Base-by-base conservation (phyloP, 1,284 basidiomycete species). In the Ustilago crameri region DNA sequence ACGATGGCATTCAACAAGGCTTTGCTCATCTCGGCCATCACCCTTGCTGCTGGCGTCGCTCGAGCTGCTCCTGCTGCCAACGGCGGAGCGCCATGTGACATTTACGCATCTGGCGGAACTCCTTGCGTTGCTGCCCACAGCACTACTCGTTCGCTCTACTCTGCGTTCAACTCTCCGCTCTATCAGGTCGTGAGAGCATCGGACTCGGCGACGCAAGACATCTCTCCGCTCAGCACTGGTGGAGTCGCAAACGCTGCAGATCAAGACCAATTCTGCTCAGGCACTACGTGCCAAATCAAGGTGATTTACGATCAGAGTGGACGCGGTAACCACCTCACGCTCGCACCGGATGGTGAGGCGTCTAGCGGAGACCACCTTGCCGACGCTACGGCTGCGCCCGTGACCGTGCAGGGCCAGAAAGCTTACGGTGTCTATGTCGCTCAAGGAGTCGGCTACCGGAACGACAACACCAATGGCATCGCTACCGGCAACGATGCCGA, bases 101-200 rank as follows among this genome's bases (percentile, higher is more conserved):
- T 66, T 34, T 66, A 66, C 52, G 56, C 63, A 12, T 15, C 47
- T 0, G 63, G 56, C 22, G 30, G 37, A 15, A 59, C 56, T 2
- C 63, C 62, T 2, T 66, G 63, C 26, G 63, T 66, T 0, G 63
- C 63, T 15, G 63, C 63, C 0, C 63, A 66, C 52, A 55, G 51
- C 35, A 66, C 63, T 18, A 66, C 63, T 8, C 63, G 63, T n/a
- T 24, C 63, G 2, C 63, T 66, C 22, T 66, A 55, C 52, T 41
- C 51, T 2, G 15, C 51, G n/a, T 66, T 47, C 56, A 45, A 27
- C 37, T 51, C 51, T 9, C 43, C 51, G 0, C 63, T 66, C 26
- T 66, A 66, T 56, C 51, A 46, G 2, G 56, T 66, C 14, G 20
- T 59, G 9, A 55, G 62, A 3, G 22, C 32, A 5, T 59, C 56